Conservation (phyloP, 805 yeast species). For the Debaryomyces tyrocola region DNA sequence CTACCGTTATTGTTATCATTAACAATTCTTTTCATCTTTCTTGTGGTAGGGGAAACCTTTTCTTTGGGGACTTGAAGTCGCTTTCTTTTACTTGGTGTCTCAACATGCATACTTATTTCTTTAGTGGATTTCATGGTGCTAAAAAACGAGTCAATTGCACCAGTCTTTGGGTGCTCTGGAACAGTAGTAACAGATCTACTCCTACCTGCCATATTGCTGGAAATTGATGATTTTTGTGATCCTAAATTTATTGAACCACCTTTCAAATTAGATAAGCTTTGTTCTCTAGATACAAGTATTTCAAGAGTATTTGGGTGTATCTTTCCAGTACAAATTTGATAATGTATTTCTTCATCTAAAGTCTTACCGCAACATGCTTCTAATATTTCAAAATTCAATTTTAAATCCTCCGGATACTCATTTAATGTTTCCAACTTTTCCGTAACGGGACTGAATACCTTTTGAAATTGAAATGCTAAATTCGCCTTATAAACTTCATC, state of each 20-base stretch:
- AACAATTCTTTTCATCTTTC: conserved; percentile 8
- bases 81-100: not conserved
- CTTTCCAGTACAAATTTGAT: conserved; percentile 60
- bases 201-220: not conserved
- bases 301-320: conserved; percentile 63
- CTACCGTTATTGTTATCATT: not conserved
- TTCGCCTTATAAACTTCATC: conserved; percentile 66
- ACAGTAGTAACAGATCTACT: not conserved
- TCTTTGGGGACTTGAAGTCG: conserved; percentile 1
- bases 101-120: not conserved
- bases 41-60: conserved; percentile 17
- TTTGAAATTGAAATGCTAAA: conserved; percentile 78
- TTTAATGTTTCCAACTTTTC: conserved; percentile 56
- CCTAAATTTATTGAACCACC: conserved; percentile 14
- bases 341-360: conserved; percentile 48
- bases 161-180: not conserved
- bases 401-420: conserved; percentile 47
- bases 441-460: conserved; percentile 73
- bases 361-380: conserved; percentile 48
- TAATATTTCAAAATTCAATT: conserved; percentile 41
- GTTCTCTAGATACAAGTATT: conserved; percentile 49
- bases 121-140: not conserved
- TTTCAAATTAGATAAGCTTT: conserved; percentile 21
- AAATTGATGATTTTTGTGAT: not conserved
- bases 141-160: conserved; percentile 8